Percentiles rank a stretch among this genome's conserved stretches.
Evolutionary conservation across 306 rosid genomes (phyloP).

Genomic region (Vigna trinervia): DNA sequence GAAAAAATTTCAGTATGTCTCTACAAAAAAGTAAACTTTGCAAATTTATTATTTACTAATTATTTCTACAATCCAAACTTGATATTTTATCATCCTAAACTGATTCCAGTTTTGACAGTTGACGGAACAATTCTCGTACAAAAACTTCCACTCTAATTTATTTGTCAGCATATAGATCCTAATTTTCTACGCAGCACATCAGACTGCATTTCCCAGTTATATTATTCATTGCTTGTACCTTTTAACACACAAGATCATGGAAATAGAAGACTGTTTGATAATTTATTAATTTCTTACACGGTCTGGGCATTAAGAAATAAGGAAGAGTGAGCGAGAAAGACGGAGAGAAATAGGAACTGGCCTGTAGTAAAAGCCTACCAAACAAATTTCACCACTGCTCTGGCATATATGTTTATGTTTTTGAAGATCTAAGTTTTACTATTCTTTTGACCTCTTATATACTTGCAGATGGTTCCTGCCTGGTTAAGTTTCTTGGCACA

Average conservation of each 20-base stretch:
- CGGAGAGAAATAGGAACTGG: too few relatives aligned
- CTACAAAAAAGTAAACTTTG: too few relatives aligned
- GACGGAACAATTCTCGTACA: not conserved
- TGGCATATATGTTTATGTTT: not conserved
- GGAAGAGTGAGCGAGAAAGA: not conserved
- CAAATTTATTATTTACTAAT: too few relatives aligned
- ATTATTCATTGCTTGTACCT: not conserved
- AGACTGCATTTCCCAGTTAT: too few relatives aligned
- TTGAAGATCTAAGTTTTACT: not conserved
- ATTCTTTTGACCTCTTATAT: not conserved
- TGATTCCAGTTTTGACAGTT: not conserved
- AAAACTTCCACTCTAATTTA: too few relatives aligned
- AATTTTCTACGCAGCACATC: too few relatives aligned
- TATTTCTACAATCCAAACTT: not conserved
- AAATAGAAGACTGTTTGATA: not conserved
- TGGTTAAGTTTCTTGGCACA: conserved; percentile 56
- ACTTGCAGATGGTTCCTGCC: conserved; percentile 48
- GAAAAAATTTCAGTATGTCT: not conserved
- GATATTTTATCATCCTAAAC: not conserved
- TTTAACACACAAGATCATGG: not conserved
- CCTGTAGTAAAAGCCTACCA: too few relatives aligned
- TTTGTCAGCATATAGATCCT: too few relatives aligned
- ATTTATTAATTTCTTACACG: not conserved
- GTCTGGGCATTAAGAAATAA: not conserved
- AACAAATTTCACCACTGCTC: too few relatives aligned